Base-by-base conservation (phyloP, 176 grass and related monocot genomes). In the Avena sativa region DNA sequence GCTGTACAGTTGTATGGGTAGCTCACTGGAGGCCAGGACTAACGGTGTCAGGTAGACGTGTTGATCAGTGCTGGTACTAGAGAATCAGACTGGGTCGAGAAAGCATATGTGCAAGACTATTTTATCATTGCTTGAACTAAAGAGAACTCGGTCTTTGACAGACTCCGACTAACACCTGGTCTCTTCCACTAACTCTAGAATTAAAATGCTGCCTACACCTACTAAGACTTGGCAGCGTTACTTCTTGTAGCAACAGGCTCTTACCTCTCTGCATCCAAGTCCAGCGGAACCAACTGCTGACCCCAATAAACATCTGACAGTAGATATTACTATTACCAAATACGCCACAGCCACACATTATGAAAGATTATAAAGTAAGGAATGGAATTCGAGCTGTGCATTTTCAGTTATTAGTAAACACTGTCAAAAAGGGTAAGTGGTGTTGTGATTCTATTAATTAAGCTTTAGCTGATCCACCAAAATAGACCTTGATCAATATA, bases 261-360 rank as follows among this genome's bases (percentile, higher is more conserved):
- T 74, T 50, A n/a, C 12, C 11, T 74, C 44, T 74, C 71, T 2
- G 44, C 71, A 74, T 49, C 44, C 44, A 74, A 74, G 71, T 51
- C 46, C 23, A 75, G 16, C 46, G 73, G 7, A 10, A 76, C 23
- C 48, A 76, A 32, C 73, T 53, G 48, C 25, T 17, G 73, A 51
- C 47, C 46, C 73, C 48, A 26, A 75, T 51, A 75, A 76, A 15
- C 23, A 17, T 52, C 7, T 34, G 1, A 74, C 2, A 21, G 6
- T 44, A 30, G 48, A 76, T 76, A 76, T 76, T 76, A 85, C 12
- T 40, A 85, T 64, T 76, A 78, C 13, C 15, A 53, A 17, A 71
- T 13, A 79, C 19, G 64, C 46, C 46, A 48, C 8, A 48, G 46
- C 79, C 57, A 61, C 43, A 26, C 9, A 3, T 26, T 66, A 59